These are phyloP conservation scores for Populus hybrid DNA, from an alignment of 441 rosid genomes.

Conservation along the genomic window DNA sequence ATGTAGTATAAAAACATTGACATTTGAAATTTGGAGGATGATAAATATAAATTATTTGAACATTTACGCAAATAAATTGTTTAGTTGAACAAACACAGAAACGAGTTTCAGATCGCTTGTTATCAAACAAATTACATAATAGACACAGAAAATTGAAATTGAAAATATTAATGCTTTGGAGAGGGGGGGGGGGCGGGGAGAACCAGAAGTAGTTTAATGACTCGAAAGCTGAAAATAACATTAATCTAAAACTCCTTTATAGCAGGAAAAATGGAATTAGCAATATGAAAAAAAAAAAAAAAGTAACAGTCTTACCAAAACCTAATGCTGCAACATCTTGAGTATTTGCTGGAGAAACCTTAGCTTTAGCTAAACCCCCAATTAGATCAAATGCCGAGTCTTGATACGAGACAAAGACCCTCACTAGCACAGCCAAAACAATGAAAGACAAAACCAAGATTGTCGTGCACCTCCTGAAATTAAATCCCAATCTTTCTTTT, in stretches of 20 bases:
- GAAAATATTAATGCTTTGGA: too few relatives aligned
- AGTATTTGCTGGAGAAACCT: not conserved
- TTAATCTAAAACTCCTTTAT: not conserved
- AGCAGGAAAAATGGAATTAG: not conserved
- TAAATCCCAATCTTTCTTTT: constrained; percentile 12
- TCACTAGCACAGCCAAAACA: constrained; percentile 8
- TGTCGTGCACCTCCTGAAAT: constrained; percentile 5
- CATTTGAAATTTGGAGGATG: not conserved
- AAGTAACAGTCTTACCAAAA: constrained; percentile 5
- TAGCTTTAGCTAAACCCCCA: not conserved
- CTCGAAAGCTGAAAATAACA: not conserved
- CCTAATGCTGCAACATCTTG: constrained; percentile 13
- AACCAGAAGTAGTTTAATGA: not conserved
- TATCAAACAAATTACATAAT: not conserved
- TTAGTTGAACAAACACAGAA: not conserved
- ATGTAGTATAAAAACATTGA: not conserved
- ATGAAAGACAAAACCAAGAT: constrained; percentile 12
- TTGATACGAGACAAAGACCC: not conserved
- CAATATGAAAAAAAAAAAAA: not conserved
- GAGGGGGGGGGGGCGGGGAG: not conserved
- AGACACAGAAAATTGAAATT: not conserved
- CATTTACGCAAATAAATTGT: not conserved
- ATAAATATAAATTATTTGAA: not conserved
- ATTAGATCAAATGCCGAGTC: not conserved
- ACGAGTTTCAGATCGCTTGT: not conserved